Percentiles rank a stretch among this genome's conserved stretches.
These are phyloP conservation scores for Apiospora sp. DNA, from an alignment of 2,329 filamentous ascomycete species.

Conservation along the genomic window DNA sequence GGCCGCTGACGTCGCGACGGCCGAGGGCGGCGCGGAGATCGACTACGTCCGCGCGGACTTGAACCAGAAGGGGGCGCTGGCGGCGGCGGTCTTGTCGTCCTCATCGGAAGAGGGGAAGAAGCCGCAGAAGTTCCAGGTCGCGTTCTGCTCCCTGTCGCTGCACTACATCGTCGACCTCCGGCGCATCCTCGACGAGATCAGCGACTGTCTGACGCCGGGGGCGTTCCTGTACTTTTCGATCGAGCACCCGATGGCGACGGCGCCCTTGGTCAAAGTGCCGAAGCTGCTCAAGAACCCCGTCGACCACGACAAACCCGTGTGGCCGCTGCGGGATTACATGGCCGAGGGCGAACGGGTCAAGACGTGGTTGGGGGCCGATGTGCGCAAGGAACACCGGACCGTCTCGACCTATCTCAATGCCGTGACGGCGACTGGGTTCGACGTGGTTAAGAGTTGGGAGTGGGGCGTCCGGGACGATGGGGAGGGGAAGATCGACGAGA, in stretches of 20 bases:
- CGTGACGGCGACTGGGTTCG: slow-evolving; percentile 47
- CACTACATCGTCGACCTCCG: slow-evolving; percentile 49
- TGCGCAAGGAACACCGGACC: slow-evolving; percentile 56
- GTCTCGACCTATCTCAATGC: slow-evolving; percentile 49
- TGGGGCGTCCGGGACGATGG: slow-evolving; percentile 36
- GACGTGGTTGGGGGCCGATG: slow-evolving; percentile 51
- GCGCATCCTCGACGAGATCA: slow-evolving; percentile 43
- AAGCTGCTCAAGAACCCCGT: slow-evolving; percentile 35
- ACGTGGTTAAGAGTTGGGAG: slow-evolving; percentile 49
- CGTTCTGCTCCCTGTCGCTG: slow-evolving; percentile 51
- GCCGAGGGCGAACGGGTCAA: slow-evolving; percentile 50
- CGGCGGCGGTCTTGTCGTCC: background rate
- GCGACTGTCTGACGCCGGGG: slow-evolving; percentile 43
- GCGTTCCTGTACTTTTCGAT: slow-evolving; percentile 53
- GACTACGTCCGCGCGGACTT: slow-evolving; percentile 45
- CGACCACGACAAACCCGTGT: slow-evolving; percentile 44
- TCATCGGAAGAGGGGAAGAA: background rate
- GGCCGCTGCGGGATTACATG: slow-evolving; percentile 52
- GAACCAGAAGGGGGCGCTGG: slow-evolving; percentile 34
- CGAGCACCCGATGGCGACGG: slow-evolving; percentile 57
- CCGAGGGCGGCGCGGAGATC: background rate
- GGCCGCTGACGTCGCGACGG: background rate
- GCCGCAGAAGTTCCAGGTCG: slow-evolving; percentile 44
- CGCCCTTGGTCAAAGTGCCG: slow-evolving; percentile 27
- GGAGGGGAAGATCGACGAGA: background rate